Evolutionary conservation across 169 alveolate genomes (phyloP), one percentile per base, ranked within the genome.

Genomic region (Prorocentrum cordatum): DNA sequence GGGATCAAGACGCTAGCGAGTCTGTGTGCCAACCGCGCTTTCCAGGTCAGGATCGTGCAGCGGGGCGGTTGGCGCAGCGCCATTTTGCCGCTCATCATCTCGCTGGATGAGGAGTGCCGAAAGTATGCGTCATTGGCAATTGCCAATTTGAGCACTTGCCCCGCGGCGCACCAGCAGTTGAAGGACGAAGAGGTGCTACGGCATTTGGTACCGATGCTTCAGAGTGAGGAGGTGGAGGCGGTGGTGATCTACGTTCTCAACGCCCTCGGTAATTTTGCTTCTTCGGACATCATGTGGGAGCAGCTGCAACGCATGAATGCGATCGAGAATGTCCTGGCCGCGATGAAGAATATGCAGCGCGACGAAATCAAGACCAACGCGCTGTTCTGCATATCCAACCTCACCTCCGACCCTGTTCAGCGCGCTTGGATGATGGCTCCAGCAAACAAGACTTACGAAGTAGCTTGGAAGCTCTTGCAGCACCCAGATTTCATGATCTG

Each of bases 1-100:
- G 93, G 91, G 47, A 90, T 90, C 75, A 80, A 90, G 84, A 84
- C 93, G 5, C 87, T 90, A 62, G 91, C 93, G 54, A 73, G 82
- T 27, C 83, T 77, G 47, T 90, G 93, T 59, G 54, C 89, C 47
- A 77, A 79, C 47, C 85, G 93, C 33, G 91, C 90, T 22, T 79
- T 77, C 61, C 91, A 75, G 89, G 88, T 75, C 54, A 26, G 67
- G 72, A 58, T 75, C 20, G 36, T 75, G 31, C 72, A 42, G 16
- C 54, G 72, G 9, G 91, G 91, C 72, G 93, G 93, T 14, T 90
- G 93, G 93, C 67, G 71, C 20, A 70, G 82, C 1, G 93, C 93
- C 20, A 90, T 90, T 61, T 82, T 79, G 45, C 93, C 93, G 35
- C 50, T 90, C 42, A 68, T 90, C 82, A 79, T 71, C 26, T 90